phyloP scores from a whole-genome alignment of 2,329 filamentous ascomycete genomes.

The Cordyceps fumosorosea region DNA sequence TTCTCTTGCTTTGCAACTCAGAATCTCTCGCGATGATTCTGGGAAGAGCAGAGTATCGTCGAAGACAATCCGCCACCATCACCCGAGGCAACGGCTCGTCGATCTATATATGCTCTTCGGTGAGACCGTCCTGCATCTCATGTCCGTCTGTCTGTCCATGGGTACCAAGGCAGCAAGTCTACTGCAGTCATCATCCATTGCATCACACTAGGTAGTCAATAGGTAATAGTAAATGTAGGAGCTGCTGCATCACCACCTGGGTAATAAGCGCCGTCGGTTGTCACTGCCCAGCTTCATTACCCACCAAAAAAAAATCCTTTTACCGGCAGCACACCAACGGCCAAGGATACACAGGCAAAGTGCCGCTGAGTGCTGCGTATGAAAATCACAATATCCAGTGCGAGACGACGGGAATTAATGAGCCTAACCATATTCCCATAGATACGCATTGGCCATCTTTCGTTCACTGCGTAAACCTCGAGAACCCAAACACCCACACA shows the following conservation, averaged over 20 bases:
- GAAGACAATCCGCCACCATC: too few relatives aligned
- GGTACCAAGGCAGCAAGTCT: background rate
- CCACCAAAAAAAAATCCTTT: background rate
- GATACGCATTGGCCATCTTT: background rate
- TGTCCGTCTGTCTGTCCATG: background rate
- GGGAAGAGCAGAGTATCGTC: too few relatives aligned
- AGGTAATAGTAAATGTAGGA: background rate
- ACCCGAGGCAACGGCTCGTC: too few relatives aligned
- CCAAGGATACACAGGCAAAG: background rate
- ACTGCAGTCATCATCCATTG: constrained; percentile 9
- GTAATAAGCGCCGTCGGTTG: background rate
- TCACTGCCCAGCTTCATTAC: background rate
- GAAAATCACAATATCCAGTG: background rate
- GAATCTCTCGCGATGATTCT: too few relatives aligned
- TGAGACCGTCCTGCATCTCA: too few relatives aligned
- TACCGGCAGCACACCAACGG: background rate
- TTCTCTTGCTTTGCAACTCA: too few relatives aligned
- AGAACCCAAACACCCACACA: background rate
- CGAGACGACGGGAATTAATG: constrained; percentile 11
- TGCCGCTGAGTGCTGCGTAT: background rate
- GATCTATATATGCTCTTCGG: background rate
- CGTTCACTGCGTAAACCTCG: too few relatives aligned
- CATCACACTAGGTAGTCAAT: background rate
- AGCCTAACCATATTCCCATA: background rate
- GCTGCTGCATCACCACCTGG: background rate